A percentile compares a stretch with the other conserved stretches of the same genome.
These are phyloP conservation scores for Immersiella caudata DNA, from an alignment of 495 filamentous ascomycete species.

Conservation along the genomic window DNA sequence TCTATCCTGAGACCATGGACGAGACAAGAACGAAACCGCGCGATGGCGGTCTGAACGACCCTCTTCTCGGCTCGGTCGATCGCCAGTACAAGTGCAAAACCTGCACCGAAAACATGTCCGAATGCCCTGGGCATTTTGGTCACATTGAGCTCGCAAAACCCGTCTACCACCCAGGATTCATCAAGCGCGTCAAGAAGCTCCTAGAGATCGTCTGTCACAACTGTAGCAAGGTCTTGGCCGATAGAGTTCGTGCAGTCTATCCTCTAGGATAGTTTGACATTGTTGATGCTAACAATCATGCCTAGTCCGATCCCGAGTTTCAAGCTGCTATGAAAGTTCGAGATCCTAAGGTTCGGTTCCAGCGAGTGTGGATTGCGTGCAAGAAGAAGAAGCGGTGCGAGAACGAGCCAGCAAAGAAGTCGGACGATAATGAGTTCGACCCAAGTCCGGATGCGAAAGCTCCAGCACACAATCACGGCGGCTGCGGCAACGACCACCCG, in stretches of 20 bases:
- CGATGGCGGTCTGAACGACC: constrained; percentile 88
- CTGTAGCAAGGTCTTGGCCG: constrained; percentile 91
- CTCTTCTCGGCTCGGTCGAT: constrained; percentile 91
- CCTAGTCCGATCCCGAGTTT: constrained; percentile 80
- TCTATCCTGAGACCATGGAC: constrained; percentile 98
- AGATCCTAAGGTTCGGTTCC: constrained; percentile 92
- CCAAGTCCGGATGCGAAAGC: constrained; percentile 54
- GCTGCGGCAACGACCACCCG: constrained; percentile 90
- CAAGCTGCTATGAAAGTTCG: constrained; percentile 76
- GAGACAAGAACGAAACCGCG: constrained; percentile 86
- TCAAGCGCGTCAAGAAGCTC: constrained; percentile 97
- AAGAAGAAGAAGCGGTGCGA: constrained; percentile 85
- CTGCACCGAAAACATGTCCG: constrained; percentile 88
- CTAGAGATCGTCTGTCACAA: constrained; percentile 97
- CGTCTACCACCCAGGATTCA: constrained; percentile 93
- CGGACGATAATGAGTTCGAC: constrained; percentile 54
- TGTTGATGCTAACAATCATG: constrained; percentile 65
- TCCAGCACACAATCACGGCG: constrained; percentile 65
- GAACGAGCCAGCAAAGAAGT: constrained; percentile 66
- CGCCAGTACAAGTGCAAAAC: constrained; percentile 91
- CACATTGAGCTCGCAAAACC: constrained; percentile 95
- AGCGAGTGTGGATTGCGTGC: constrained; percentile 83
- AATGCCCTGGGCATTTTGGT: constrained; percentile 96
- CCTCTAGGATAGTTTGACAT: constrained; percentile 47
- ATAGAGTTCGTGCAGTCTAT: constrained; percentile 80